Evolutionary conservation across 2,329 filamentous ascomycete species (phyloP), one percentile per base, ranked within the genome.

Genomic region (Paradendryphiella salina): DNA sequence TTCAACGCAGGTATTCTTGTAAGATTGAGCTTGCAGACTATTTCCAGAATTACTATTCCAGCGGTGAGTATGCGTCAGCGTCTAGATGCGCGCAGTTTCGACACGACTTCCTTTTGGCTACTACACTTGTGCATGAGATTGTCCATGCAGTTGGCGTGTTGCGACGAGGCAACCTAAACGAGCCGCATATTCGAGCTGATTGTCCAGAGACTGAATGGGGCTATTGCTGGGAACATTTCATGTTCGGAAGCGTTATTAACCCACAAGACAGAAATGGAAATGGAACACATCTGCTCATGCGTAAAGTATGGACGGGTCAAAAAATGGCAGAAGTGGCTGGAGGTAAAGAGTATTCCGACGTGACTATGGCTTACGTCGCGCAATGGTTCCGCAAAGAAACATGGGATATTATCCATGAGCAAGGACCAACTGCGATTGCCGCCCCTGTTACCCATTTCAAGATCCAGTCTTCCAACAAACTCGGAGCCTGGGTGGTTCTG

Each of bases 181-280:
- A 74, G 53, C 65, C 68, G 21, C 57, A 50, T 33, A 60, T 70
- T 18, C 46, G 52, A 9, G 44, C 50, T 10, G 54, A 68, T 14
- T 61, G 64, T 48, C 68, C 66, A 3, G 58, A 59, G 5, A 53
- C 57, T 2, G 71, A 74, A 39, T 66, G 63, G 57, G 71, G 71
- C 11, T 66, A 54, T 38, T 64, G 67, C n/a, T 74, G 70, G 69
- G 71, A 74, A 46, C 62, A 69, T 37, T 70, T 68, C 54, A 65
- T 70, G 57, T 72, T 73, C 32, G 69, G 70, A 11, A 56, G 56
- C 20, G 54, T 70, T 3, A 63, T 72, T 21, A 69, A 72, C 21
- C 68, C 70, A 1, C 64, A 66, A 35, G 59, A 69, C 23, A 57
- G 55, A 20, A 45, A 36, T 1, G 43, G 17, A 2, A 33, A 37